phyloP scores from a whole-genome alignment of 2,329 filamentous ascomycete species.

The Aspergillus piperis region DNA sequence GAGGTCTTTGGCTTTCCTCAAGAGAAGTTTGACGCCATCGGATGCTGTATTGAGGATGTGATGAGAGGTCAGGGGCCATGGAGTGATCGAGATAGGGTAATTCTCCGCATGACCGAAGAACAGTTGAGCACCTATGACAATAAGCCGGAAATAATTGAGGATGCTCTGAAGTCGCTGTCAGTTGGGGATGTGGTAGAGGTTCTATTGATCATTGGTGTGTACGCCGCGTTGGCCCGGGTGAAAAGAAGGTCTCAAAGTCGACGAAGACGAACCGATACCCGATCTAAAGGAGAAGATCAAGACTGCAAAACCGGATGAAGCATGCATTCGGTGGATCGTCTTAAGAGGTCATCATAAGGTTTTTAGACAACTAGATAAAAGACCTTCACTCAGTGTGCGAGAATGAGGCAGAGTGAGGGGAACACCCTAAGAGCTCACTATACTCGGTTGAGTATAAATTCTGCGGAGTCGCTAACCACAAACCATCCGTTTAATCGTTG shows the following conservation, averaged over 20 bases:
- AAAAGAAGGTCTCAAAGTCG: conserved; percentile 14
- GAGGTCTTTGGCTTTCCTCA: conserved; percentile 7
- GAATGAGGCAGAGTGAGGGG: no score
- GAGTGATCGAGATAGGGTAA: conserved; percentile 6
- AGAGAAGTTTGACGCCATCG: conserved; percentile 13
- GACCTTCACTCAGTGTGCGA: no score
- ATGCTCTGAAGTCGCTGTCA: not conserved
- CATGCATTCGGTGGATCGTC: no score
- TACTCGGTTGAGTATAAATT: no score
- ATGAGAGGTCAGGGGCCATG: not conserved
- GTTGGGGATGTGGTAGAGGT: conserved; percentile 15
- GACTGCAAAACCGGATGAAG: not conserved
- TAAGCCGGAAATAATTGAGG: conserved; percentile 5
- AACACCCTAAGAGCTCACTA: no score
- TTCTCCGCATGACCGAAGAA: conserved; percentile 14
- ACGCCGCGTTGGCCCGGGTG: conserved; percentile 13
- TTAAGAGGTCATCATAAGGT: no score
- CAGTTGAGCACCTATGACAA: conserved; percentile 12
- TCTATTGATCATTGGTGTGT: conserved; percentile 14
- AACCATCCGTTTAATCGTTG: no score
- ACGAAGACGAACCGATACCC: conserved; percentile 12
- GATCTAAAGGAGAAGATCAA: conserved; percentile 11
- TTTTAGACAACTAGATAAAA: no score
- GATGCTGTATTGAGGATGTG: not conserved
- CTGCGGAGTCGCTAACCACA: no score